Percentiles rank a stretch among this genome's conserved stretches.
Evolutionary conservation across 2,329 filamentous ascomycete species (phyloP).

Genomic region (Diaporthe destruens): DNA sequence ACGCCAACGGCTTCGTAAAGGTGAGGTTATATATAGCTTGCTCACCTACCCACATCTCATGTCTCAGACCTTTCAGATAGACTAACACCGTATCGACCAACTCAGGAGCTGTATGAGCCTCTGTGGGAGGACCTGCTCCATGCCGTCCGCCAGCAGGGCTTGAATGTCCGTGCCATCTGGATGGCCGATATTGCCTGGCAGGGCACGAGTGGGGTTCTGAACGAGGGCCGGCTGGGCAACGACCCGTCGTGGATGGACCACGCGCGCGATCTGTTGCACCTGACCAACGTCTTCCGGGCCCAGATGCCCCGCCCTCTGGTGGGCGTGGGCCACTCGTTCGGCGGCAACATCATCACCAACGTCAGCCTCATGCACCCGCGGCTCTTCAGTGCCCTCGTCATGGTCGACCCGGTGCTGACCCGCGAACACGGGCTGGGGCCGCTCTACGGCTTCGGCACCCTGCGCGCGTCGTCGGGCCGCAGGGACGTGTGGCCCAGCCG

Average conservation of each 20-base stretch:
- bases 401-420: conserved; percentile 88
- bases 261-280: conserved; percentile 83
- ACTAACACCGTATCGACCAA: conserved; percentile 36
- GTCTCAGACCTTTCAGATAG: background rate
- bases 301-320: conserved; percentile 86
- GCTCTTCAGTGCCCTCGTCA: conserved; percentile 78
- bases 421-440: conserved; percentile 56
- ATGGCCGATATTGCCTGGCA: conserved; percentile 91
- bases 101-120: conserved; percentile 89
- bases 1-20: conserved; percentile 95
- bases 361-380: conserved; percentile 84
- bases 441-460: conserved; percentile 57
- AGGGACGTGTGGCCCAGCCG: conserved; percentile 87
- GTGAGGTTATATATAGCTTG: conserved; percentile 54
- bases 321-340: conserved; percentile 91
- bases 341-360: conserved; percentile 79
- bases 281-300: conserved; percentile 85
- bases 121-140: conserved; percentile 86
- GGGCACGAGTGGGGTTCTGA: conserved; percentile 82
- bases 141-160: conserved; percentile 67
- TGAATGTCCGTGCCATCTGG: conserved; percentile 86
- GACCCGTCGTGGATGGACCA: conserved; percentile 93
- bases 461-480: conserved; percentile 74
- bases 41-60: conserved; percentile 2
- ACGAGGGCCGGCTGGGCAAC: conserved; percentile 82